Conservation (phyloP, 345 rosid species). For the Citrus inodora region DNA sequence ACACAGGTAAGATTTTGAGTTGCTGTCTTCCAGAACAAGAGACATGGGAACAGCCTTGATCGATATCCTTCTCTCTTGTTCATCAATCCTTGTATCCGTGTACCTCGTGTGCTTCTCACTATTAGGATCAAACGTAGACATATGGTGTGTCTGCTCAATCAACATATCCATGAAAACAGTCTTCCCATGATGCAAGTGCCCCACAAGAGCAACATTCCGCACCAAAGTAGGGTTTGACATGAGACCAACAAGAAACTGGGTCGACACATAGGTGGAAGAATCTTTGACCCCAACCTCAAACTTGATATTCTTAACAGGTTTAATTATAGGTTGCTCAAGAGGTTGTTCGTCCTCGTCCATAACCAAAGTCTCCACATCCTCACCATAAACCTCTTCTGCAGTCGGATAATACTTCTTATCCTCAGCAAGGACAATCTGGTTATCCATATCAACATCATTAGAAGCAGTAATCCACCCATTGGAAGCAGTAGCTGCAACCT, state of each 20-base stretch:
- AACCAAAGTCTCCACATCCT: conserved; percentile 88
- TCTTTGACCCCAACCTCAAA: conserved; percentile 97
- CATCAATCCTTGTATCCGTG: conserved; percentile 91
- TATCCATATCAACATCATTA: conserved; percentile 83
- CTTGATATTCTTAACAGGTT: conserved; percentile 75
- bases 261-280: conserved; percentile 84
- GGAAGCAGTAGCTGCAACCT: conserved; percentile 44
- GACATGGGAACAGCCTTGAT: conserved; percentile 97
- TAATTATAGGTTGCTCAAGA: conserved; percentile 84
- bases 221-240: conserved; percentile 88
- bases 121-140: conserved; percentile 68
- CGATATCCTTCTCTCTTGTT: conserved; percentile 93
- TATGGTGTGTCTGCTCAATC: conserved; percentile 96
- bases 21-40: conserved; percentile 92
- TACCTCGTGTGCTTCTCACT: conserved; percentile 94
- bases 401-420: conserved; percentile 97
- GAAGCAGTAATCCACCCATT: conserved; percentile 85
- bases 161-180: conserved; percentile 96
- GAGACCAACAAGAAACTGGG: conserved; percentile 87
- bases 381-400: conserved; percentile 97
- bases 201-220: conserved; percentile 95
- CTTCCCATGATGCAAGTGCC: conserved; percentile 93
- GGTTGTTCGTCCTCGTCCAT: conserved; percentile 98
- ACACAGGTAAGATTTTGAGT: conserved; percentile 84
- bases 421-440: conserved; percentile 93